Conservation (phyloP, 192 early-diverging fungal species). For the Linnemannia hyalina region DNA sequence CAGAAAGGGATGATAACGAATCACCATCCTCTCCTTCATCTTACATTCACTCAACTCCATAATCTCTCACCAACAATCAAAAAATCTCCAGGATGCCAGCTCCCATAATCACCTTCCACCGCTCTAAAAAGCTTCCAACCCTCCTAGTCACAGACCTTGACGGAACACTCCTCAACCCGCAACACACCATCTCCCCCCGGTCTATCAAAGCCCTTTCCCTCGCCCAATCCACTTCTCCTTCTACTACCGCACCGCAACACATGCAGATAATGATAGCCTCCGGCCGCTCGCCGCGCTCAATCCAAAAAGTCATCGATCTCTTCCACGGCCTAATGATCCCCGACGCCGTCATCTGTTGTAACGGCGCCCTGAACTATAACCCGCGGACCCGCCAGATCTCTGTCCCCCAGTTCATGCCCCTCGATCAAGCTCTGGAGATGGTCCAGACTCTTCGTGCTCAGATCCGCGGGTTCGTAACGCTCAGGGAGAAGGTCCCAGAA, state of each 20-base stretch:
- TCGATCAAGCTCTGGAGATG: constrained; percentile 9
- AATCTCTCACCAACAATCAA: not conserved
- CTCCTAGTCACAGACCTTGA: constrained; percentile 55
- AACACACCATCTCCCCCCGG: constrained; percentile 48
- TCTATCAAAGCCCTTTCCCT: constrained; percentile 37
- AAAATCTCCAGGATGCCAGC: not conserved
- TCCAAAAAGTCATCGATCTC: constrained; percentile 57
- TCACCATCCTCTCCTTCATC: not conserved
- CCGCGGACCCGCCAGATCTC: constrained; percentile 28
- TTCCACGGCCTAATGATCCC: constrained; percentile 52
- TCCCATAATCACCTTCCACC: constrained; percentile 23
- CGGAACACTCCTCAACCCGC: constrained; percentile 55
- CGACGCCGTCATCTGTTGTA: constrained; percentile 59
- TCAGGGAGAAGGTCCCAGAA: not conserved
- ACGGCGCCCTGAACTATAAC: constrained; percentile 57
- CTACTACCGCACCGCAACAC: constrained; percentile 9
- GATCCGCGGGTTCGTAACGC: not conserved
- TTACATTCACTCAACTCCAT: not conserved
- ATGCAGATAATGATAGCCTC: constrained; percentile 59
- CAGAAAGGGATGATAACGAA: no score
- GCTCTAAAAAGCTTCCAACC: constrained; percentile 21
- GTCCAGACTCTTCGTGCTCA: constrained; percentile 3
- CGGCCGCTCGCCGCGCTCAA: constrained; percentile 57
- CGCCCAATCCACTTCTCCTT: constrained; percentile 23
- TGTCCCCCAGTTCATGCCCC: constrained; percentile 36